Conservation (phyloP, 2,329 filamentous ascomycete genomes). For the Mollisiaceae sp. region DNA sequence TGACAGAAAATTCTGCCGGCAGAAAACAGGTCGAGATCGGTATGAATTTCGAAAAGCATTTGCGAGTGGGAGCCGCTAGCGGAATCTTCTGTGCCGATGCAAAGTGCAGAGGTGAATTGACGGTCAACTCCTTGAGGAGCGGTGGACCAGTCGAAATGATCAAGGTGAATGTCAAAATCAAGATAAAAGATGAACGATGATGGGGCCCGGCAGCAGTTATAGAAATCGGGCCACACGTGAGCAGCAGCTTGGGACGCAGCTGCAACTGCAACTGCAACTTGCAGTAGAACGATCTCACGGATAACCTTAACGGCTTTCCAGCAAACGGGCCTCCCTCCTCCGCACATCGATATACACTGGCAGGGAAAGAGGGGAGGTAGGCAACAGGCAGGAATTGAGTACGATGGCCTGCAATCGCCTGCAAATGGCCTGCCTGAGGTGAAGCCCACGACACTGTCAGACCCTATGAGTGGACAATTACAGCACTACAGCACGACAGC, state of each 20-base stretch:
- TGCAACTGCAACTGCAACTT: no score
- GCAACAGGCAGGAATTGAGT: background rate
- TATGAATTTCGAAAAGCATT: background rate
- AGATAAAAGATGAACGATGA: background rate
- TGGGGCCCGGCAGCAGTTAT: background rate
- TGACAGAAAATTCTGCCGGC: background rate
- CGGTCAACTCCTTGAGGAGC: background rate
- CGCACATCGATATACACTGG: conserved; percentile 1
- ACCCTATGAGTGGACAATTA: background rate
- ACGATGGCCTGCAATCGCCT: no score
- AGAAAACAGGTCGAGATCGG: background rate
- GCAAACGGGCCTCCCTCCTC: conserved; percentile 8
- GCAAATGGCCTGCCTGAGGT: no score
- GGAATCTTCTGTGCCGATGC: background rate
- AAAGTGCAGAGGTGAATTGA: background rate
- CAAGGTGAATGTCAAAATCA: background rate
- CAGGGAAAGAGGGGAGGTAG: background rate
- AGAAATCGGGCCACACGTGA: background rate
- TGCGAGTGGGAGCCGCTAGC: background rate
- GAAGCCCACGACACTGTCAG: no score
- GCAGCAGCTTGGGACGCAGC: background rate
- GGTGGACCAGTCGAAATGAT: background rate
- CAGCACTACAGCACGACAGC: background rate
- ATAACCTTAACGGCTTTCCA: conserved; percentile 3
- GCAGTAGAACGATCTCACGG: background rate